Evolutionary conservation across 225 moss, liverwort and hornwort genomes (phyloP), one percentile per base, ranked within the genome.

Genomic region (Bryum argenteum): DNA sequence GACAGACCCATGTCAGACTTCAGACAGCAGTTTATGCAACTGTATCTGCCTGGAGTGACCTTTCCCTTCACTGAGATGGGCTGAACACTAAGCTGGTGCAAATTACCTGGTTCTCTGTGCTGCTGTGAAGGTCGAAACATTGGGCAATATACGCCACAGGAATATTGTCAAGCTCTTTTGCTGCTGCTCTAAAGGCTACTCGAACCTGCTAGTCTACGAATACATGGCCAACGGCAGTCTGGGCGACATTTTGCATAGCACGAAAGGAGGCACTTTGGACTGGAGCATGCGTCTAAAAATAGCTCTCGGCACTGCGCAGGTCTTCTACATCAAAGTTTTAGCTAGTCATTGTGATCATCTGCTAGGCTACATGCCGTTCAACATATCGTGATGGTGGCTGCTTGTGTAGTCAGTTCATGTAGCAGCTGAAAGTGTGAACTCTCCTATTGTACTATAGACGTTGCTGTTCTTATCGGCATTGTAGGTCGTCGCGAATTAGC

Each of bases 111-210:
- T 15, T 64, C 40, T 24, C 58, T 63, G 21, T 43, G 54, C 45
- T 82, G 57, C 16, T 76, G 44, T 73, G 65, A 65, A 87, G 87
- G 87, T 87, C 51, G 86, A 83, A 58, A 89, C 89, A 16, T 64
- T 89, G 60, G 88, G 88, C 28, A 88, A 80, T 21, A 85, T 85
- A 51, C 88, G 88, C 19, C 88, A 88, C 61, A 74, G 89, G 71
- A 89, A 89, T 71, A 89, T 89, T 68, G 89, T 89, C 42, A 89
- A 89, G 81, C 89, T 89, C 38, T 74, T 89, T 0, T 86, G 89
- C 71, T 89, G 89, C 81, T 89, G 89, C 59, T 83, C 85, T 20
- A 83, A 71, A 56, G 74, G 71, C 24, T 71, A 69, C 24, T 86
- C 83, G 33, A 89, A 89, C 50, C 71, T 88, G 50, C 80, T 88